Evolutionary conservation across 1,139 yeast genomes (phyloP).

Genomic region (Starmera stellimalicola): DNA sequence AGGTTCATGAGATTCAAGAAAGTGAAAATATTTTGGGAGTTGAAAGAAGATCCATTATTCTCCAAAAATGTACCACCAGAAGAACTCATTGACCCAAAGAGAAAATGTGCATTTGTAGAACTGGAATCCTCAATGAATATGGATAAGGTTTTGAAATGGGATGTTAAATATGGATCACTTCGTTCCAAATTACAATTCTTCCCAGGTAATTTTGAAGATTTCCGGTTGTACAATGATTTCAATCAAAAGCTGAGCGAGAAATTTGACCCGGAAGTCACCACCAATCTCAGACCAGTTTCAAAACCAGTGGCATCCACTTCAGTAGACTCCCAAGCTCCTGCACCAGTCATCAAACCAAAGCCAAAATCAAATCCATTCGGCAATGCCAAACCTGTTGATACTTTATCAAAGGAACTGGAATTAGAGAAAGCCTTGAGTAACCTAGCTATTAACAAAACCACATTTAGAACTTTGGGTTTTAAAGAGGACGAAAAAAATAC

Average conservation of each 20-base stretch:
- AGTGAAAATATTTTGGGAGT: conserved; percentile 31
- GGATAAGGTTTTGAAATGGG: conserved; percentile 26
- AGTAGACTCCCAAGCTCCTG: conserved; percentile 3
- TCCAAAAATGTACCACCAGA: conserved; percentile 19
- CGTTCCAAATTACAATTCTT: conserved; percentile 33
- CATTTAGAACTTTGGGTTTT: conserved; percentile 41
- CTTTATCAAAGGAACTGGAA: conserved; percentile 35
- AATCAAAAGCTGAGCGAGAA: conserved; percentile 16
- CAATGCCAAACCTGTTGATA: conserved; percentile 44
- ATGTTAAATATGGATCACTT: conserved; percentile 11
- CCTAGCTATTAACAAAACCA: conserved; percentile 45
- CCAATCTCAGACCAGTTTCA: neutral
- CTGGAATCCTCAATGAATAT: conserved; percentile 37
- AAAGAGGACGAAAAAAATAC: neutral
- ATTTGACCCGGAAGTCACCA: conserved; percentile 15
- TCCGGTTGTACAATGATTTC: conserved; percentile 34
- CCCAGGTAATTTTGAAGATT: conserved; percentile 39
- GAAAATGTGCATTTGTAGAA: conserved; percentile 58
- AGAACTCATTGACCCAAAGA: conserved; percentile 23
- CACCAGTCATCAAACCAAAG: conserved; percentile 19
- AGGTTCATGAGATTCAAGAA: conserved; percentile 26
- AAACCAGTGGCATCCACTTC: neutral
- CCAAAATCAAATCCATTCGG: conserved; percentile 44
- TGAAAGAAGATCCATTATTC: conserved; percentile 19
- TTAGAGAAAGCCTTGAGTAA: conserved; percentile 38